Evolutionary conservation across 2,329 filamentous ascomycete genomes (phyloP).

Genomic region (Herpotrichia juniperi): DNA sequence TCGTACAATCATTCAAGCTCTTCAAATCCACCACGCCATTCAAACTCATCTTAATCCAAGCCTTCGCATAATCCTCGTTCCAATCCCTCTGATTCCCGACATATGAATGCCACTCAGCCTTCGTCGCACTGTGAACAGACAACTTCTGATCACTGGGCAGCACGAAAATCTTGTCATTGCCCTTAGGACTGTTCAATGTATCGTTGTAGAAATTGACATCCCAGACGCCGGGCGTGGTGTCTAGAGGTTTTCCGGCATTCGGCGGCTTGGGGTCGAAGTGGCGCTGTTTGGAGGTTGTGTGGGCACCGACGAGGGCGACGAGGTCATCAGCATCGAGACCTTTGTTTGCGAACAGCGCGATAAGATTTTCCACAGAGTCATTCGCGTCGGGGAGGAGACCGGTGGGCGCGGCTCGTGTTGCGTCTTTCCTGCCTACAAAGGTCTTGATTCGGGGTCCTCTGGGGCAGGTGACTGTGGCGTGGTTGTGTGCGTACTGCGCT

Average conservation of each 20-base stretch:
- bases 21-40: conserved; percentile 26
- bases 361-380: conserved; percentile 49
- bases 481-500: conserved; percentile 56
- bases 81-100: conserved; percentile 35
- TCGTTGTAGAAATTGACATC: conserved; percentile 58
- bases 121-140: conserved; percentile 32
- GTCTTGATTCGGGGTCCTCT: conserved; percentile 58
- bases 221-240: conserved; percentile 58
- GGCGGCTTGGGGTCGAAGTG: conserved; percentile 46
- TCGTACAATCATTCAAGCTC: conserved; percentile 34
- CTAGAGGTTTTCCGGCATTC: conserved; percentile 50
- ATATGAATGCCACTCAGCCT: conserved; percentile 30
- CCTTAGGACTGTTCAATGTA: conserved; percentile 34
- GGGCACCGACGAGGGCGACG: conserved; percentile 61
- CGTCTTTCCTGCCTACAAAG: conserved; percentile 58
- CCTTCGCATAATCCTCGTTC: conserved; percentile 40
- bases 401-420: conserved; percentile 46
- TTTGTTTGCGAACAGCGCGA: conserved; percentile 57
- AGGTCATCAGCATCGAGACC: conserved; percentile 58
- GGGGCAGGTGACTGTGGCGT: conserved; percentile 58
- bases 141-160: conserved; percentile 34
- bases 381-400: conserved; percentile 55
- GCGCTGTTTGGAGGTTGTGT: conserved; percentile 57
- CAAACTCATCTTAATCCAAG: conserved; percentile 39
- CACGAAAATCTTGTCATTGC: conserved; percentile 34